Evolutionary conservation across 345 rosid genomes (phyloP).

Genomic region (Linum lewisii): DNA sequence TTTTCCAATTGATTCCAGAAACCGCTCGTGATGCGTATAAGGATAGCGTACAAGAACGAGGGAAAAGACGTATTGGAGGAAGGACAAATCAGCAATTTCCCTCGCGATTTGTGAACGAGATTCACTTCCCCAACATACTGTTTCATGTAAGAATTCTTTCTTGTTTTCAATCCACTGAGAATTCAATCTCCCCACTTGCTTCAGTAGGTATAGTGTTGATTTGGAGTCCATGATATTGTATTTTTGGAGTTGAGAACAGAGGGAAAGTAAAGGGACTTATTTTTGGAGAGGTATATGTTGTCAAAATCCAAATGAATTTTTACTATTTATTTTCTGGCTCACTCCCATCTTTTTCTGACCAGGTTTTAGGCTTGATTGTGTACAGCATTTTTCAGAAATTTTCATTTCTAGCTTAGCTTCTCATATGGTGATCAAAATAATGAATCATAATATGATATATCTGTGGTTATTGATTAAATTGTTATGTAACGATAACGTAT

Average conservation of each 20-base stretch:
- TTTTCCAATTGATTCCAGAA: slow-evolving; percentile 43
- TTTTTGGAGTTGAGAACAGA: slow-evolving; percentile 14
- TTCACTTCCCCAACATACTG: slow-evolving; percentile 6
- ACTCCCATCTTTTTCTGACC: background rate
- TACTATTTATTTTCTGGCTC: slow-evolving; percentile 4
- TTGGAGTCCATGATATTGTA: slow-evolving; percentile 18
- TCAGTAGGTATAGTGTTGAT: slow-evolving; percentile 22
- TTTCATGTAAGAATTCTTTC: slow-evolving; percentile 11
- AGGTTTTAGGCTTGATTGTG: background rate
- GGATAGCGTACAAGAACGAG: slow-evolving; percentile 78
- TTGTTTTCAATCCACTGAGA: slow-evolving; percentile 4
- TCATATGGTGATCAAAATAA: too few species aligned
- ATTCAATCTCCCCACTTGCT: slow-evolving; percentile 15
- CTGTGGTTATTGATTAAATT: too few species aligned
- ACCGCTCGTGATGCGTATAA: slow-evolving; percentile 82
- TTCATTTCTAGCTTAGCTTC: too few species aligned
- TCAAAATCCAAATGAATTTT: slow-evolving; percentile 5
- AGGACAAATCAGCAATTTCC: slow-evolving; percentile 89
- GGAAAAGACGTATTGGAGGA: slow-evolving; percentile 75
- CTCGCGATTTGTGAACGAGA: slow-evolving; percentile 54
- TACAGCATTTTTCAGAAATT: background rate
- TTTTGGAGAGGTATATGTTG: slow-evolving; percentile 12
- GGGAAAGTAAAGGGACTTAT: slow-evolving; percentile 22
- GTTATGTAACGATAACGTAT: too few species aligned
- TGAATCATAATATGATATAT: too few species aligned